A percentile compares a stretch with the other conserved stretches of the same genome.
phyloP scores from a whole-genome alignment of 2,329 filamentous ascomycete species.

The Bertia moriformis region DNA sequence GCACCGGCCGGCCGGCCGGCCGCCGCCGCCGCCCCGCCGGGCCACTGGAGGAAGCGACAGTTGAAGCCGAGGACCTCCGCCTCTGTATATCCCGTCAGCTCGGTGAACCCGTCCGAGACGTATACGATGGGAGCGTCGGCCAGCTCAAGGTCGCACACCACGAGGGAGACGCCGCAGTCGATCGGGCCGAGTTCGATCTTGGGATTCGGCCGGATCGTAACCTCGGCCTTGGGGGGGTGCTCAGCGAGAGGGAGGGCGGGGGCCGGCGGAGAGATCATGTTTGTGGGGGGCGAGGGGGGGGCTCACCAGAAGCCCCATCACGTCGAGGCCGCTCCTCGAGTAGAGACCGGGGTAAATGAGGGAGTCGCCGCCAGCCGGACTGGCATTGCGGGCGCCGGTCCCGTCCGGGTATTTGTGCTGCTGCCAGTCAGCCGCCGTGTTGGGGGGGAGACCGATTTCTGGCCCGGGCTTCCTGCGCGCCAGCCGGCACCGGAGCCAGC shows the following conservation, averaged over 20 bases:
- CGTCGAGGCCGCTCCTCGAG: neutral
- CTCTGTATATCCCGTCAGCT: slow-evolving; percentile 64
- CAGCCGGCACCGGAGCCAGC: too few species aligned
- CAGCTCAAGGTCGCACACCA: slow-evolving; percentile 64
- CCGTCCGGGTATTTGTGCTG: too few species aligned
- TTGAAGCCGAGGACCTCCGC: slow-evolving; percentile 66
- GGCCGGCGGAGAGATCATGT: too few species aligned
- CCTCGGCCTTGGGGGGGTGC: neutral
- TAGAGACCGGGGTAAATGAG: neutral
- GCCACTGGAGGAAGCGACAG: slow-evolving; percentile 71
- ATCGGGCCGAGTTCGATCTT: neutral
- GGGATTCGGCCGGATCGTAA: neutral
- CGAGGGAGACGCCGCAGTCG: slow-evolving; percentile 22
- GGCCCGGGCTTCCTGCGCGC: too few species aligned
- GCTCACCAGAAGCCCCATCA: neutral
- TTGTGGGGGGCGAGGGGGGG: too few species aligned
- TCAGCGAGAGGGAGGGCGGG: neutral
- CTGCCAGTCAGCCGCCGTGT: too few species aligned
- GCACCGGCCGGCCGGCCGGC: slow-evolving; percentile 49
- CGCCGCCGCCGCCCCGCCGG: slow-evolving; percentile 47
- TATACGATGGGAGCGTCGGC: slow-evolving; percentile 72
- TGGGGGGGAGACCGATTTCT: too few species aligned
- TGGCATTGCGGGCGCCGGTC: too few species aligned
- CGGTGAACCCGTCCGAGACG: slow-evolving; percentile 65
- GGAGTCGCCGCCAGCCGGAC: too few species aligned